Evolutionary conservation across 495 filamentous ascomycete genomes (phyloP).

Genomic region (Thozetella sp.): DNA sequence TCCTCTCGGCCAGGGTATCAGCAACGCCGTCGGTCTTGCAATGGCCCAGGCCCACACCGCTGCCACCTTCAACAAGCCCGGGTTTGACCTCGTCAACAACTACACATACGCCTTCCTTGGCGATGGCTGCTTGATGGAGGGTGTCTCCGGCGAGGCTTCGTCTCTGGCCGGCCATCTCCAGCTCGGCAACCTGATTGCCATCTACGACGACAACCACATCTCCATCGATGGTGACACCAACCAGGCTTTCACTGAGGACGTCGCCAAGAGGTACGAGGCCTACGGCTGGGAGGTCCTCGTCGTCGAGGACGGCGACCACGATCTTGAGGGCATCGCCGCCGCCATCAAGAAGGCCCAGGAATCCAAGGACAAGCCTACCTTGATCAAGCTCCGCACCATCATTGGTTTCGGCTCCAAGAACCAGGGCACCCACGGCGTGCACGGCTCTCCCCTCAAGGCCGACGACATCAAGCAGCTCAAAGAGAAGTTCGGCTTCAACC

Average conservation of each 20-base stretch:
- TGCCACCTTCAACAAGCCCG: constrained; percentile 95
- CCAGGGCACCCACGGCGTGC: constrained; percentile 91
- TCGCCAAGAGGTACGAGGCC: constrained; percentile 90
- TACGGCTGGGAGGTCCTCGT: constrained; percentile 95
- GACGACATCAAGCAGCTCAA: constrained; percentile 94
- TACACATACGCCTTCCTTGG: constrained; percentile 96
- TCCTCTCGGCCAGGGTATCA: constrained; percentile 93
- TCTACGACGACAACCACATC: constrained; percentile 99
- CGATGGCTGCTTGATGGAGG: constrained; percentile 99
- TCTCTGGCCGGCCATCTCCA: constrained; percentile 94
- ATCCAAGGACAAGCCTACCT: constrained; percentile 92
- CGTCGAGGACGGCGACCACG: constrained; percentile 89
- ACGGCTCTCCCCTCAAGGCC: constrained; percentile 91
- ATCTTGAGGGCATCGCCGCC: constrained; percentile 84
- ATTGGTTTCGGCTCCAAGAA: constrained; percentile 97
- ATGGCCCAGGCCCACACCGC: constrained; percentile 91
- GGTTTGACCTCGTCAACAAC: constrained; percentile 90
- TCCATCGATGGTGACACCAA: constrained; percentile 91
- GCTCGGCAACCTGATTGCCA: constrained; percentile 92
- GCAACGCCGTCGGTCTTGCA: constrained; percentile 94
- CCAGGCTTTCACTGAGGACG: constrained; percentile 96
- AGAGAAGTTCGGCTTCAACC: constrained; percentile 93
- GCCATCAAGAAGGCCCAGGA: constrained; percentile 83
- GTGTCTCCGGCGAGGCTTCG: constrained; percentile 90
- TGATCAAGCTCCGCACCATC: constrained; percentile 97